A percentile compares a stretch with the other conserved stretches of the same genome.
phyloP scores from a whole-genome alignment of 352 stramenopile species.

The Pythium vanterpoolii region DNA sequence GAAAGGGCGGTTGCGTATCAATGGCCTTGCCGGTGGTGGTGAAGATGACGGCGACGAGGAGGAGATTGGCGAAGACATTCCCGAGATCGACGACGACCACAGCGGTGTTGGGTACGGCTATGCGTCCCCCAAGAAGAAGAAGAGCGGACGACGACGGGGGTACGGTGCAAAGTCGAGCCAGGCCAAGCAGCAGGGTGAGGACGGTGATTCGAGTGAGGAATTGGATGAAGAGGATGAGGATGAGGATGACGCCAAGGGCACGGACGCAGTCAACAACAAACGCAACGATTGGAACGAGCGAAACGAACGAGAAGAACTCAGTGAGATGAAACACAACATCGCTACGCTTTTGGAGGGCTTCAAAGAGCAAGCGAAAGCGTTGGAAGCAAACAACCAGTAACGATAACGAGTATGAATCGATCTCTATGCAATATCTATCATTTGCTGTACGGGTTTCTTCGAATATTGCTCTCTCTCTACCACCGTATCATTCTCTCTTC shows the following conservation, averaged over 20 bases:
- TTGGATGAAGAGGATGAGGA: background rate
- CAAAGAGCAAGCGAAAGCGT: slow-evolving; percentile 49
- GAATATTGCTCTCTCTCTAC: background rate
- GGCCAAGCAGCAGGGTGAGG: slow-evolving; percentile 32
- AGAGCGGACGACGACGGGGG: slow-evolving; percentile 5
- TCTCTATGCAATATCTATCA: background rate
- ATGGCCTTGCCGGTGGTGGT: slow-evolving; percentile 5
- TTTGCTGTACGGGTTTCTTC: background rate
- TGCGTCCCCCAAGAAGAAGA: slow-evolving; percentile 35
- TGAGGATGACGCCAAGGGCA: slow-evolving; percentile 23
- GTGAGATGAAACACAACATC: slow-evolving; percentile 64
- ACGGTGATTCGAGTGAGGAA: slow-evolving; percentile 1
- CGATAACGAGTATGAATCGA: background rate
- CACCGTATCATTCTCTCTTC: background rate
- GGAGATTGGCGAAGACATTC: slow-evolving; percentile 69
- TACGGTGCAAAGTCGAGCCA: slow-evolving; percentile 20
- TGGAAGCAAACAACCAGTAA: slow-evolving; percentile 30
- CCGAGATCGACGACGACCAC: slow-evolving; percentile 36
- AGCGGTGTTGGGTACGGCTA: slow-evolving; percentile 5
- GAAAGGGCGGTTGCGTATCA: slow-evolving; percentile 43
- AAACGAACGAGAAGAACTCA: slow-evolving; percentile 54
- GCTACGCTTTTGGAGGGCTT: slow-evolving; percentile 55
- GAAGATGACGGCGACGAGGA: slow-evolving; percentile 37
- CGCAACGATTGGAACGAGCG: slow-evolving; percentile 51
- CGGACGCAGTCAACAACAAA: slow-evolving; percentile 9